These are phyloP conservation scores for Volvariella surrecta DNA, from an alignment of 1,284 basidiomycete species.

Conservation along the genomic window DNA sequence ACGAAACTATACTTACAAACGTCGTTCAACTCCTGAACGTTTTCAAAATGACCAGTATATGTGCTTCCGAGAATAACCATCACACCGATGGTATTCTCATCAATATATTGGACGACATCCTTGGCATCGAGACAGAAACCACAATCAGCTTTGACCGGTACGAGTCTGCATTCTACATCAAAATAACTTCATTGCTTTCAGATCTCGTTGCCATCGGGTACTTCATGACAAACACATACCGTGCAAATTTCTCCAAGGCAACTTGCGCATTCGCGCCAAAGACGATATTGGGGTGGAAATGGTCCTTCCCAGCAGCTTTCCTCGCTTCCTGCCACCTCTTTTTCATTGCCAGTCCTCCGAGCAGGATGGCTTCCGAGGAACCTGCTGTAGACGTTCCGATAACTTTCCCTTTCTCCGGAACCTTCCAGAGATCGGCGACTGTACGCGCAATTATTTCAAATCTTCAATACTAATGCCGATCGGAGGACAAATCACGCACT, in stretches of 20 bases:
- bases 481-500: conserved; percentile 17
- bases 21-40: conserved; percentile 56
- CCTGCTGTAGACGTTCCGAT: conserved; percentile 70
- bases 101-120: conserved; percentile 56
- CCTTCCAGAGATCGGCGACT: conserved; percentile 70
- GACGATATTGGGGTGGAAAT: conserved; percentile 51
- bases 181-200: conserved; percentile 36
- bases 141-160: conserved; percentile 40
- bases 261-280: conserved; percentile 65
- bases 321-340: conserved; percentile 64
- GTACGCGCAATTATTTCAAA: conserved; percentile 1
- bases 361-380: conserved; percentile 69
- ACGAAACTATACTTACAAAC: conserved; percentile 25
- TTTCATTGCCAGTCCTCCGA: conserved; percentile 69
- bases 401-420: conserved; percentile 43
- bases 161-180: conserved; percentile 54
- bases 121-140: conserved; percentile 59
- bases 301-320: conserved; percentile 55
- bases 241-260: conserved; percentile 56
- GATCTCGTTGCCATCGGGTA: neutral
- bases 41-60: conserved; percentile 71
- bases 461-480: neutral
- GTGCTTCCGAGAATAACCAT: conserved; percentile 55
- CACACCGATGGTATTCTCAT: conserved; percentile 66
- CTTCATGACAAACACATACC: too few relatives aligned